phyloP scores from a whole-genome alignment of 805 yeast species.

The Millerozyma acaciae region DNA sequence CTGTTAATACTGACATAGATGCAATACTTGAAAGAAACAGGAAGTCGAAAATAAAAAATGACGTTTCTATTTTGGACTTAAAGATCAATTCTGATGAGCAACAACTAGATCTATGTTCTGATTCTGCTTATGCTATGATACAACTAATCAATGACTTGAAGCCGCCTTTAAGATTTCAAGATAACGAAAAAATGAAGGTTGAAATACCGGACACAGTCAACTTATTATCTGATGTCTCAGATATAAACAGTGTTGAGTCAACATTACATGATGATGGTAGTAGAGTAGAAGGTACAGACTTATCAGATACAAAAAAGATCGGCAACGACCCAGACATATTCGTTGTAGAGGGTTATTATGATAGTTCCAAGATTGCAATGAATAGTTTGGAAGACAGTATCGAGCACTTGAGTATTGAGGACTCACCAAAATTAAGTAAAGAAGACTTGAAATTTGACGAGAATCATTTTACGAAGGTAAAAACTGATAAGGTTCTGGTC shows the following conservation, averaged over 20 bases:
- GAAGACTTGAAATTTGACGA: constrained; percentile 18
- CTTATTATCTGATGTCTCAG: constrained; percentile 34
- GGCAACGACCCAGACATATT: constrained; percentile 1
- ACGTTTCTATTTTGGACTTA: constrained; percentile 34
- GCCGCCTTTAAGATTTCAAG: constrained; percentile 57
- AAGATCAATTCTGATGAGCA: constrained; percentile 47
- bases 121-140: constrained; percentile 68
- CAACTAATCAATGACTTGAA: constrained; percentile 71
- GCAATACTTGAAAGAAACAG: constrained; percentile 14
- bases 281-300: neutral
- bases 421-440: constrained; percentile 2
- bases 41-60: constrained; percentile 17
- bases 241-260: neutral
- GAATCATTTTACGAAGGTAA: constrained; percentile 17
- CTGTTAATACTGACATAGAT: constrained; percentile 22
- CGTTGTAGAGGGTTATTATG: constrained; percentile 20
- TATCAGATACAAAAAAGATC: neutral
- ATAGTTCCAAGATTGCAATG: constrained; percentile 1
- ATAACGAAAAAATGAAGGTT: constrained; percentile 55
- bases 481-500: constrained; percentile 4
- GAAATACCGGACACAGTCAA: constrained; percentile 30
- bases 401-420: constrained; percentile 1
- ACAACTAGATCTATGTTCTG: constrained; percentile 68
- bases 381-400: constrained; percentile 3
- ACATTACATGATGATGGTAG: neutral